Evolutionary conservation across 768 basidiomycete species (phyloP), one percentile per base, ranked within the genome.

Genomic region (Psilocybe azurescens): DNA sequence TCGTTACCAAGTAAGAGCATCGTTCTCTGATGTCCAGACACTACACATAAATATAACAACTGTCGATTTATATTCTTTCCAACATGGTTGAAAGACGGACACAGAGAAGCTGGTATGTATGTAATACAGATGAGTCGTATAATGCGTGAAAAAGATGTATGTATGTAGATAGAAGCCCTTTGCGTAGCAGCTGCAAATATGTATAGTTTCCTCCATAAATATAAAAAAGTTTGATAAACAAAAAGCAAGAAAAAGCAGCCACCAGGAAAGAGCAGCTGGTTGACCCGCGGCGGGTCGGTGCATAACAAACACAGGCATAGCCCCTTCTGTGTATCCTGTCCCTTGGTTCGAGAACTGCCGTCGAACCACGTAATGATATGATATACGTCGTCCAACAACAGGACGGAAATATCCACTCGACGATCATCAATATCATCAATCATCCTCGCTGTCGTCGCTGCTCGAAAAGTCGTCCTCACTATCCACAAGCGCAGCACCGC

Each of bases 401-500:
- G 41, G 14, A n/a, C 41, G 41, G 14, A 44, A 11, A 36, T 14
- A 48, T 48, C 20, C 49, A 33, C 18, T 38, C 48, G 38, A 14
- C 38, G 14, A 14, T 44, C 41, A 13, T 14, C 11, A n/a, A 8
- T 13, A 44, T 2, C 3, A 28, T 62, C 60, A 69, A 62, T 69
- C 69, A 46, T 67, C 67, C 33, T 72, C 70, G 44, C 70, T 72
- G 29, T 75, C 74, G 14, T 75, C 74, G 59, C 72, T 65, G 72
- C 69, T 70, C 67, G 70, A 67, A 60, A 62, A 73, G 20, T 73
- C 72, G 29, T 73, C 71, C 13, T 72, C 72, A 32, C 64, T 66
- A 44, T 55, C 63, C 7, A 53, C 70, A 52, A 36, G 50, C 18
- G 77, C 81, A 48, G 76, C 81, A 8, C 46, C 63, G 32, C 62